Base-by-base conservation (phyloP, 2,329 filamentous ascomycete genomes). In the Colletotrichum lentis region DNA sequence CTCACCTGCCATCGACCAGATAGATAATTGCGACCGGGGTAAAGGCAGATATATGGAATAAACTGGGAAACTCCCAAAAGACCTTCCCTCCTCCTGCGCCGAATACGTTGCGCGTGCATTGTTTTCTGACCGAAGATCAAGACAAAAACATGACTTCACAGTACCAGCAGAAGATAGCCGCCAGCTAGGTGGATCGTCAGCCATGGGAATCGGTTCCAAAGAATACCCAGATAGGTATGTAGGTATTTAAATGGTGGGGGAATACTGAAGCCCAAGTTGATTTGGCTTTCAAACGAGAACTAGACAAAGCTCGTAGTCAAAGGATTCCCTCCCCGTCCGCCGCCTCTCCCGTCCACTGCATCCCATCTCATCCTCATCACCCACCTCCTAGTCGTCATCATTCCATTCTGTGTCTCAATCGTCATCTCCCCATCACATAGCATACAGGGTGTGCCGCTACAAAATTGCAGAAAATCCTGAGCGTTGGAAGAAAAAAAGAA, bases 201-300 rank as follows among this genome's bases (percentile, higher is more conserved):
- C 10, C 31, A 35, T 35, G 31, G 7, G 7, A 35, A 35, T 2
- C 31, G 0, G 31, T 3, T 31, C 31, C 31, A 35, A 35, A 10
- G 31, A 10, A 31, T 31, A 31, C 27, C 27, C 10, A 35, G 31
- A 7, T 35, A 35, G 31, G 31, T 10, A 35, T 35, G 8, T 35
- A 35, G 31, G 7, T 35, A 7, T 10, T 10, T 35, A 10, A 35
- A 20, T 20, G n/a, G 37, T 35, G 50, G 44, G 43, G 27, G 43
- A 61, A 66, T 37, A 66, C 43, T 52, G 43, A 47, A 52, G 62
- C 62, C 22, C 55, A 61, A 57, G 62, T 66, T 65, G 62, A 56
- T 41, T 69, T 31, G 56, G 66, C 62, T 66, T 65, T 31, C 62
- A 50, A 47, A 24, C n/a, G 39, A 60, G 62, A 61, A 61, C 62